Evolutionary conservation across 1,284 basidiomycete genomes (phyloP), one percentile per base, ranked within the genome.

Genomic region (Golubevia sp.): DNA sequence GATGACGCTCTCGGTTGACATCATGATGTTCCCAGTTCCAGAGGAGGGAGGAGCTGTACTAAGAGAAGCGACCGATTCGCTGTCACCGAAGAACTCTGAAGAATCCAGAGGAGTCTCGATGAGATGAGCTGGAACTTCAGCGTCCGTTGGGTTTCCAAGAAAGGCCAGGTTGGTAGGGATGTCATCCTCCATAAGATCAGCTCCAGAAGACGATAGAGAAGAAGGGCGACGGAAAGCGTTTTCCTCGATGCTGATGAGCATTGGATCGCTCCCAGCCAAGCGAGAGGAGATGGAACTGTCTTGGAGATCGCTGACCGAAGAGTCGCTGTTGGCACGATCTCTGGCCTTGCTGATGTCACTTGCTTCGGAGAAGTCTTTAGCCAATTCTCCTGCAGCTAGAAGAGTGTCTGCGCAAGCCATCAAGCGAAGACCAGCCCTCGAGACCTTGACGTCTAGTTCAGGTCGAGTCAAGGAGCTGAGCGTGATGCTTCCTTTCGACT

Each of bases 131-230:
- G 71, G n/a, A n/a, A n/a, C n/a, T n/a, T n/a, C n/a, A n/a, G n/a
- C n/a, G n/a, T 59, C 91, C 89, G 54, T 52, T 53, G 30, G 48
- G 56, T 89, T 89, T 68, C 94, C 93, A 25, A 97, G 86, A 76
- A 94, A 98, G 73, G 94, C 91, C 38, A 88, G 85, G 80, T 98
- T 95, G 18, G 88, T 91, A 0, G 95, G 95, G 11, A 98, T 86
- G 78, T 98, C 94, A 76, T 98, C 96, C 50, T 88, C 86, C 55
- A 98, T 91, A 88, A 97, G 90, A 83, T 98, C 95, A 2, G 92
- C 90, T 2, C 89, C 88, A 3, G 89, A 88, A 4, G 84, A 76
- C 27, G 86, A 68, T 67, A 93, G 49, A 15, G 68, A 90, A 0
- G 92, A 91, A 4, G 90, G 82, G 23, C 86, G 86, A 56, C 86